Conservation (phyloP, 140 eudicot genomes). For the Cichorium intybus region DNA sequence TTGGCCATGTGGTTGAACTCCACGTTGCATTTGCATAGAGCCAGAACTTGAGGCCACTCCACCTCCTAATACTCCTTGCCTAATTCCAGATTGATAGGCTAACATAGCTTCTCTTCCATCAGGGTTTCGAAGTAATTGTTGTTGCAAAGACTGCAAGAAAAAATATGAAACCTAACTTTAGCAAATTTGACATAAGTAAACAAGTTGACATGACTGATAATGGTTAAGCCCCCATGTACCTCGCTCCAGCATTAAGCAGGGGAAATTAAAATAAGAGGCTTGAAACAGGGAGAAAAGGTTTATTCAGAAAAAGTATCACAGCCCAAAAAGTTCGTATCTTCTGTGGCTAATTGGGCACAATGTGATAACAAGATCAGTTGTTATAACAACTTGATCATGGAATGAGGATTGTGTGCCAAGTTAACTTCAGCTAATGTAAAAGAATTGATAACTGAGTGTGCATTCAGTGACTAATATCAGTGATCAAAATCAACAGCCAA, state of each 20-base stretch:
- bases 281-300: background rate
- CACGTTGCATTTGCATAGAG: constrained; percentile 62
- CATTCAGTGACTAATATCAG: constrained; percentile 3
- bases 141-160: constrained; percentile 68
- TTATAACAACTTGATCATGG: background rate
- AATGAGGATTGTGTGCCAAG: background rate
- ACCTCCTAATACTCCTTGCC: constrained; percentile 69
- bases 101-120: constrained; percentile 81
- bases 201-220: background rate
- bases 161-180: background rate
- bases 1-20: constrained; percentile 53
- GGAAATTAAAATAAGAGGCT: background rate
- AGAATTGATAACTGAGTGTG: background rate
- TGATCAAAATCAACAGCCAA: no score
- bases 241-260: background rate
- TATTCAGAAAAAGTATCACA: background rate
- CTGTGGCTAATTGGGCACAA: background rate
- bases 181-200: background rate
- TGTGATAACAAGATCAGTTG: background rate
- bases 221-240: no score
- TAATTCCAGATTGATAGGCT: constrained; percentile 72
- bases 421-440: background rate
- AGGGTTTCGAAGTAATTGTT: constrained; percentile 75
- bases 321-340: background rate
- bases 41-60: constrained; percentile 48